phyloP scores from a whole-genome alignment of 2,329 filamentous ascomycete species.

The Apiospora aurea region DNA sequence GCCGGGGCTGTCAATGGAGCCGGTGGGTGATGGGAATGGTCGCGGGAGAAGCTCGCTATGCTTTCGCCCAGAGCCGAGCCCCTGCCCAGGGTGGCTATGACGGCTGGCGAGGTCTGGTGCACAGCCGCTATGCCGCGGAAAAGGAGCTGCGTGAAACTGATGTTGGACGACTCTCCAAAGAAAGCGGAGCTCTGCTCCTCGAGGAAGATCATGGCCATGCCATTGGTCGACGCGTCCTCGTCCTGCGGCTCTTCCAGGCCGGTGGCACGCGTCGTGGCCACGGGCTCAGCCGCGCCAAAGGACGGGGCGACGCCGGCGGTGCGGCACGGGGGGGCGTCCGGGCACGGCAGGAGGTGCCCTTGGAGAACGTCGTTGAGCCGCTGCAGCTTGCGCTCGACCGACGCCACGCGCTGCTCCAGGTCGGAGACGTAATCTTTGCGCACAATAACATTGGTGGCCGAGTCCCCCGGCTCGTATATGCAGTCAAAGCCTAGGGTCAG shows the following conservation, averaged over 20 bases:
- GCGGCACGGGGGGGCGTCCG: slow-evolving; percentile 6
- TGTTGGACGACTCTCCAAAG: slow-evolving; percentile 24
- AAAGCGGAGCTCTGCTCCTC: slow-evolving; percentile 23
- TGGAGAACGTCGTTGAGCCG: slow-evolving; percentile 23
- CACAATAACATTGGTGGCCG: slow-evolving; percentile 6
- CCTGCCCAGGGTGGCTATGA: neutral
- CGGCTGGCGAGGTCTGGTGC: slow-evolving; percentile 11
- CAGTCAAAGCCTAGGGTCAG: slow-evolving; percentile 20
- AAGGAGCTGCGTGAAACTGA: slow-evolving; percentile 23
- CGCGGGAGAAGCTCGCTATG: slow-evolving; percentile 10
- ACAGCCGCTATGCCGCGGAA: slow-evolving; percentile 19
- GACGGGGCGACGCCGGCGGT: neutral
- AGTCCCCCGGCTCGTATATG: slow-evolving; percentile 20
- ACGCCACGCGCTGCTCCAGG: slow-evolving; percentile 17
- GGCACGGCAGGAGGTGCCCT: slow-evolving; percentile 21
- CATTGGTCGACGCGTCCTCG: slow-evolving; percentile 17
- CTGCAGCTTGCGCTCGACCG: slow-evolving; percentile 21
- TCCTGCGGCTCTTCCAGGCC: slow-evolving; percentile 23
- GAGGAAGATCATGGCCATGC: slow-evolving; percentile 23
- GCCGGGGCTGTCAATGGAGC: neutral
- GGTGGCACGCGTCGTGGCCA: neutral
- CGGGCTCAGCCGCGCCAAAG: neutral
- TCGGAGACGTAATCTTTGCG: slow-evolving; percentile 21
- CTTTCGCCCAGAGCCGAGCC: neutral
- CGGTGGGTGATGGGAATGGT: neutral